A percentile compares a stretch with the other conserved stretches of the same genome.
These are phyloP conservation scores for Schwanniomyces pseudopolymorphus DNA, from an alignment of 805 yeast species.

Conservation along the genomic window DNA sequence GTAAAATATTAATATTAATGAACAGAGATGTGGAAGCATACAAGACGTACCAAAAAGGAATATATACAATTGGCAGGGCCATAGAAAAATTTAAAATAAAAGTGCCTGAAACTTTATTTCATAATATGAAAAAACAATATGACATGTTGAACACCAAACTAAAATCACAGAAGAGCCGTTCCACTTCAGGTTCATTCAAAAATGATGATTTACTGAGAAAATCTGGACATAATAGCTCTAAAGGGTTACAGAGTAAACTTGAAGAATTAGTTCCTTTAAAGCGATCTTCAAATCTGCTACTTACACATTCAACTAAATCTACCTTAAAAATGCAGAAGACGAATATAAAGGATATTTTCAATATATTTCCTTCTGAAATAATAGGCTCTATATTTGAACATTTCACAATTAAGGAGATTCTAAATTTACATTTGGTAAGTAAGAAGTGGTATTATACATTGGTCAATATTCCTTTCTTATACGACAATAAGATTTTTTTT, in stretches of 20 bases:
- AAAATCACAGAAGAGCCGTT: conserved; percentile 10
- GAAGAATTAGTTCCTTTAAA: conserved; percentile 20
- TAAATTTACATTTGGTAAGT: conserved; percentile 32
- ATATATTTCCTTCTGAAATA: conserved; percentile 28
- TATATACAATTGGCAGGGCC: conserved; percentile 34
- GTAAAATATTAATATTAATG: conserved; percentile 30
- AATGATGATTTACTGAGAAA: neutral
- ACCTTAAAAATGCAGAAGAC: conserved; percentile 5
- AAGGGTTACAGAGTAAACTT: conserved; percentile 5
- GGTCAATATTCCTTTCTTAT: conserved; percentile 25
- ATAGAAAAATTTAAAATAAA: conserved; percentile 21
- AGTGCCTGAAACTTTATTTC: conserved; percentile 32
- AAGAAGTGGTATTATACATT: conserved; percentile 32
- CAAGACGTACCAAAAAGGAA: conserved; percentile 34
- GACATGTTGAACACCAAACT: conserved; percentile 18
- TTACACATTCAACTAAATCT: neutral
- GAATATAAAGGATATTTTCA: conserved; percentile 24
- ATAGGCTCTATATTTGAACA: conserved; percentile 24
- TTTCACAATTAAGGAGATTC: conserved; percentile 19
- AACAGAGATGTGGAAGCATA: conserved; percentile 34
- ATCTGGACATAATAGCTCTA: neutral
- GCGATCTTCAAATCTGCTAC: conserved; percentile 3
- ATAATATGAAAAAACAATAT: conserved; percentile 23
- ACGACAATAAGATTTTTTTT: conserved; percentile 17
- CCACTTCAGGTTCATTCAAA: neutral